Conservation (phyloP, 257 asterid genomes). For the Orobanche coerulescens region DNA sequence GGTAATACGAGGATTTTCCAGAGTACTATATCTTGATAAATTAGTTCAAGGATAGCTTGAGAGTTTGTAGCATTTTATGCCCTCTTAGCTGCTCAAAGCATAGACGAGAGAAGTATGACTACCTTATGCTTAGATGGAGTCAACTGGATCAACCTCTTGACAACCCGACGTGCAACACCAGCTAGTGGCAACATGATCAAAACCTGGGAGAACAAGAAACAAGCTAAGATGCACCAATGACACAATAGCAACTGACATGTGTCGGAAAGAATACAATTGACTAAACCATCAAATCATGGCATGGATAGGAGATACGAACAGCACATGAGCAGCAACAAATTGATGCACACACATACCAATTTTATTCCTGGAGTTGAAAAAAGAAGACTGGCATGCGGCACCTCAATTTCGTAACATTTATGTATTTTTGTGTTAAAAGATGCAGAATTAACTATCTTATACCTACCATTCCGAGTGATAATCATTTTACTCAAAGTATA, state of each 20-base stretch:
- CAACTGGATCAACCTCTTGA: slow-evolving; percentile 72
- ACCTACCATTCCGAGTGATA: background rate
- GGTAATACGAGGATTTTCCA: background rate
- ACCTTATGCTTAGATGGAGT: slow-evolving; percentile 88
- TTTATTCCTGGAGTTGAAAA: too few species aligned
- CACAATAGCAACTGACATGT: slow-evolving; percentile 1
- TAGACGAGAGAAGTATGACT: slow-evolving; percentile 15
- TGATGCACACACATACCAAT: background rate
- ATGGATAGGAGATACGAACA: background rate
- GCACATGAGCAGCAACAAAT: background rate
- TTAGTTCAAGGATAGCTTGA: slow-evolving; percentile 5
- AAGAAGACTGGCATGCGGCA: too few species aligned
- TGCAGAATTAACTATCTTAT: background rate
- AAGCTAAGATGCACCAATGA: slow-evolving; percentile 13
- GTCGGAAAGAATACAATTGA: slow-evolving; percentile 7
- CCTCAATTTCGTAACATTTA: background rate
- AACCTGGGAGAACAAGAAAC: slow-evolving; percentile 40
- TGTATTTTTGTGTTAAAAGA: background rate
- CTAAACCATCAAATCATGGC: background rate
- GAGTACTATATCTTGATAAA: background rate
- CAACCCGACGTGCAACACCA: slow-evolving; percentile 72
- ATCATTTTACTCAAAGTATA: background rate
- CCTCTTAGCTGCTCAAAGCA: slow-evolving; percentile 14
- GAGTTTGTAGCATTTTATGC: background rate
- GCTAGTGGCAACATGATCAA: slow-evolving; percentile 83